Base-by-base conservation (phyloP, 1,284 basidiomycete genomes). In the Apiotrichum sp. region DNA sequence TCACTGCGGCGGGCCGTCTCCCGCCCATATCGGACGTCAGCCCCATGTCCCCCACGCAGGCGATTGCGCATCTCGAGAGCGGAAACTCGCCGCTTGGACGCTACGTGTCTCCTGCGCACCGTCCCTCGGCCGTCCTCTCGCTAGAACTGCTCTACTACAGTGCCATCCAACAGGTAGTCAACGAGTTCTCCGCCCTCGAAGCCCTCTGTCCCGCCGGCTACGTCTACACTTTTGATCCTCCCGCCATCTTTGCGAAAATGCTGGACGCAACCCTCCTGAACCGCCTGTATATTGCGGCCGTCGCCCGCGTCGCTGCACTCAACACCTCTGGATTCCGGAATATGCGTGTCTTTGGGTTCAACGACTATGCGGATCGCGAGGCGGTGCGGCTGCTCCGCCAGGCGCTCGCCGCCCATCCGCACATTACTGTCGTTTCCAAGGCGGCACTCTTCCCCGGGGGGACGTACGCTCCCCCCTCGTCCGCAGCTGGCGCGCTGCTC, bases 121-220 rank as follows among this genome's bases (percentile, higher is more conserved):
- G 14, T 29, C 38, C 29, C 8, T 22, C 22, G n/a, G 35, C 11
- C 35, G 47, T 52, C 39, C 56, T 68, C 29, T 63, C 62, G 3
- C 62, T 68, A 47, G 61, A 64, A 29, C 39, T 68, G 14, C 54
- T 66, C 22, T 50, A 45, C 51, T 41, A 46, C 33, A 53, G 51
- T 1, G 55, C 62, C 16, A 9, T 53, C 10, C 52, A 62, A 16
- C 47, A 53, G 33, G 38, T 64, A 22, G 42, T 45, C 13, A 68
- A 68, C 57, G 66, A 68, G 59, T 52, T 68, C 36, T 55, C 59
- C 3, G 66, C 57, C 3, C 63, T 69, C 55, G 67, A 68, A 36
- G 33, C 47, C 2, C 34, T 57, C 5, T 57, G 52, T 16, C 31
- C 51, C 9, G 47, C 58, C 14, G 63, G 64, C 9, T 69, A 69